Evolutionary conservation across 768 basidiomycete species (phyloP), one percentile per base, ranked within the genome.

Genomic region (Cystofilobasidium bisporidii): DNA sequence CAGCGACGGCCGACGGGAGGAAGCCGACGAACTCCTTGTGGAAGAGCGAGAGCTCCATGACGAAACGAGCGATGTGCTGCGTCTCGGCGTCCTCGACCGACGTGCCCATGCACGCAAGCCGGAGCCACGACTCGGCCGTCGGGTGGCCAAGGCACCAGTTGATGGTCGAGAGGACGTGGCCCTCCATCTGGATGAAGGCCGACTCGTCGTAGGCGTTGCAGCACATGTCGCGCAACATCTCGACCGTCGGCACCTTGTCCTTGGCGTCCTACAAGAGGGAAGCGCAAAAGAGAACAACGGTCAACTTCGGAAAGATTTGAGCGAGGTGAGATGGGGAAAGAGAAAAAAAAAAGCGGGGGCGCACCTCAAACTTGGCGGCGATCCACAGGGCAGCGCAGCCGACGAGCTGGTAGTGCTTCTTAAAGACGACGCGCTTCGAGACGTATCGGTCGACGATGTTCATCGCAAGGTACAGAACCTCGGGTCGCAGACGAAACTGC

Each of bases 391-490:
- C 91, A 28, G 93, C 91, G 75, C 96, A 99, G 24, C 96, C 96
- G 65, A 98, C 94, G 67, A 99, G 88, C 74, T 99, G 96, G 76
- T 99, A 98, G 79, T 99, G 96, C 78, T 94, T 98, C 81, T 91
- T 91, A 80, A 91, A 97, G 69, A 99, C 96, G 71, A 99, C 87
- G 63, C 96, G 89, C 72, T 96, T 92, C 60, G 96, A 98, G 33
- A 98, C 91, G 78, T 98, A 99, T 73, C 96, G 91, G 79, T 99
- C 96, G 78, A 98, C 87, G 75, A 99, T 96, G 81, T 98, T 98
- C 78, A 98, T 85, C 15, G 94, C 89, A 77, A 99, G 89, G 78
- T 98, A 98, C 71, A 99, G 84, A 9, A 96, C 98, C 81, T 99
- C 96, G 15, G 96, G 96, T 50, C 96, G 91, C 62, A 99, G 85